phyloP scores from a whole-genome alignment of 371 early-diverging fungal genomes.

The Mortierella sp. region DNA sequence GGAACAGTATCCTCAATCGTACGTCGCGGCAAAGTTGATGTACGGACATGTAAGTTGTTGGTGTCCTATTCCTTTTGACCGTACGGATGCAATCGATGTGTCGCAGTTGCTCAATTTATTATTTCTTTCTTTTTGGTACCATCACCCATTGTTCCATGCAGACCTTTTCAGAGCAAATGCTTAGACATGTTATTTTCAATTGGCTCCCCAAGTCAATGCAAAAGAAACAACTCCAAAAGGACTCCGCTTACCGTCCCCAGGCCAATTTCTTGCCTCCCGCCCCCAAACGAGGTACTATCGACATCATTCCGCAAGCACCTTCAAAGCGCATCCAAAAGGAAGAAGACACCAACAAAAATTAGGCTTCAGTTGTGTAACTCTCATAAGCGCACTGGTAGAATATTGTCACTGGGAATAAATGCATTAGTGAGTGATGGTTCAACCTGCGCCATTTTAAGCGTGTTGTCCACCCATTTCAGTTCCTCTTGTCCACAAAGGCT shows the following conservation, averaged over 20 bases:
- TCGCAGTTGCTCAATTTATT: background rate
- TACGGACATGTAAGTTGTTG: too few species aligned
- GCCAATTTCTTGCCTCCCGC: background rate
- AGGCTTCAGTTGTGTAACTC: background rate
- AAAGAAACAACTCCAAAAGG: background rate
- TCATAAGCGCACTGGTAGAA: too few species aligned
- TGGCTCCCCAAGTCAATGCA: background rate
- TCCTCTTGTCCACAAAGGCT: too few species aligned
- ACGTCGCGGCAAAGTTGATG: too few species aligned
- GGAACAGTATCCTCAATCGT: conserved; percentile 3
- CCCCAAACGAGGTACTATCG: background rate
- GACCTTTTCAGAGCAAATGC: background rate
- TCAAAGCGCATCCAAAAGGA: background rate
- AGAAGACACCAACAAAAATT: background rate
- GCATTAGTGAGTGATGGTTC: background rate
- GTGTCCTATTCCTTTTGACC: too few species aligned
- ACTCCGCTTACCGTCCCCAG: background rate
- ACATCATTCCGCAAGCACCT: background rate
- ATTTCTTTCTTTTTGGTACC: background rate
- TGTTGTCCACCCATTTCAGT: too few species aligned
- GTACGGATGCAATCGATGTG: too few species aligned
- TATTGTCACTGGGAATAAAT: too few species aligned
- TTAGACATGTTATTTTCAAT: background rate
- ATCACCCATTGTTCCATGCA: background rate
- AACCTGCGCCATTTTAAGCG: too few species aligned